These are phyloP conservation scores for Penicillium dipodomyicola DNA, from an alignment of 495 filamentous ascomycete species.

Conservation along the genomic window DNA sequence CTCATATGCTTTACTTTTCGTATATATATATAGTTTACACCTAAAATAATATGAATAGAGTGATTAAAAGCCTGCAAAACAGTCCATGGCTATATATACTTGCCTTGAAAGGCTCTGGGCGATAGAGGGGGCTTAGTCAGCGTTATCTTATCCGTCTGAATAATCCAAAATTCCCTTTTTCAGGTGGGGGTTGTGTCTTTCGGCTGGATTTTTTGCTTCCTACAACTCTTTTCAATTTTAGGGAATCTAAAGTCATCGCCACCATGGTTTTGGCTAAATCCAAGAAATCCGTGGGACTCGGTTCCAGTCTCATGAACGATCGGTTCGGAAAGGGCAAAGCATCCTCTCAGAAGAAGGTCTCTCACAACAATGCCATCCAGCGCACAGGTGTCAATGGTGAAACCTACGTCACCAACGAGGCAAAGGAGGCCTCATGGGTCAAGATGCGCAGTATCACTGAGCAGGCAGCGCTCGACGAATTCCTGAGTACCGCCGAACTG, in stretches of 20 bases:
- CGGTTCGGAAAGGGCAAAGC: constrained; percentile 88
- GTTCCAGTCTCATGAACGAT: constrained; percentile 89
- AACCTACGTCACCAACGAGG: constrained; percentile 48
- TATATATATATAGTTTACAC: neutral
- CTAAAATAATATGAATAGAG: neutral
- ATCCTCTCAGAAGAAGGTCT: constrained; percentile 62
- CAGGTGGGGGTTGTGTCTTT: constrained; percentile 26
- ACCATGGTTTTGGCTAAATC: constrained; percentile 93
- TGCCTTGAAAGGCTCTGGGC: neutral
- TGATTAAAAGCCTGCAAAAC: neutral
- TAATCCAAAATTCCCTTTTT: constrained; percentile 37
- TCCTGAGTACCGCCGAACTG: constrained; percentile 82
- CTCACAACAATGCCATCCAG: constrained; percentile 57
- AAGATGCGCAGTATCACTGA: constrained; percentile 99
- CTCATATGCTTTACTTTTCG: neutral
- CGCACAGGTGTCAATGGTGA: constrained; percentile 46
- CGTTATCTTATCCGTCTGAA: constrained; percentile 38
- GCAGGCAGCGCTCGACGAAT: constrained; percentile 90
- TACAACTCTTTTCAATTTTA: constrained; percentile 15
- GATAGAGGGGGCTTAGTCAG: constrained; percentile 26
- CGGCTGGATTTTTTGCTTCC: constrained; percentile 16
- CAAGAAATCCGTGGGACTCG: constrained; percentile 90
- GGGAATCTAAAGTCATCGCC: constrained; percentile 20
- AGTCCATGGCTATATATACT: neutral
- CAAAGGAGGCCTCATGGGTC: constrained; percentile 48